A percentile compares a stretch with the other conserved stretches of the same genome.
Conservation (phyloP, 2,329 filamentous ascomycete genomes). For the Diaporthe nobilis region DNA sequence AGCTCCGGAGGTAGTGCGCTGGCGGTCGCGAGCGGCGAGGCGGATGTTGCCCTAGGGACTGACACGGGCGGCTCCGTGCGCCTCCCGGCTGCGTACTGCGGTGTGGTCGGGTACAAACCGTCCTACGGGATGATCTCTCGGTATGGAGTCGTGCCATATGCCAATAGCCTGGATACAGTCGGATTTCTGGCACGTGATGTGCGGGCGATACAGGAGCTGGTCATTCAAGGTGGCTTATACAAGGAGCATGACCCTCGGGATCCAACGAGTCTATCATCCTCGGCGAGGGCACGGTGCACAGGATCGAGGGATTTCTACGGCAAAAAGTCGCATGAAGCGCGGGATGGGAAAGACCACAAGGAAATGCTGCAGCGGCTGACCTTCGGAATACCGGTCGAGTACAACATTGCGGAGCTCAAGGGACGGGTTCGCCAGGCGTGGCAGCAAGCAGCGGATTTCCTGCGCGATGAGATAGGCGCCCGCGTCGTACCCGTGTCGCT, state of each 20-base stretch:
- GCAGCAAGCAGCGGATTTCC: slow-evolving; percentile 69
- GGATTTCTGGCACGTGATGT: slow-evolving; percentile 77
- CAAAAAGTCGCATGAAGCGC: slow-evolving; percentile 5
- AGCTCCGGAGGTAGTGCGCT: slow-evolving; percentile 96
- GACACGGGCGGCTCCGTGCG: slow-evolving; percentile 94
- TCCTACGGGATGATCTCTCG: slow-evolving; percentile 90
- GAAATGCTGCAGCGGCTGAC: slow-evolving; percentile 54
- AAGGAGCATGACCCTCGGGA: slow-evolving; percentile 76
- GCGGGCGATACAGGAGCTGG: slow-evolving; percentile 63
- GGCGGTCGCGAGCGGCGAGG: slow-evolving; percentile 76
- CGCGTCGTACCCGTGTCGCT: slow-evolving; percentile 83
- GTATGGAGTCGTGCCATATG: slow-evolving; percentile 90
- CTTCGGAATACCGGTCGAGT: slow-evolving; percentile 78
- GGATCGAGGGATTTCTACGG: slow-evolving; percentile 48
- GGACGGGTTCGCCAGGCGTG: slow-evolving; percentile 79
- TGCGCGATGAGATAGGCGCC: slow-evolving; percentile 75
- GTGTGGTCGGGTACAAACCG: slow-evolving; percentile 88
- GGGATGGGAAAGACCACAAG: slow-evolving; percentile 45
- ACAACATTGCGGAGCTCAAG: slow-evolving; percentile 88
- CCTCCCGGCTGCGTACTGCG: slow-evolving; percentile 89
- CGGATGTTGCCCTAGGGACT: slow-evolving; percentile 82
- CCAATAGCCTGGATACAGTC: slow-evolving; percentile 93
- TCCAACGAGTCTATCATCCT: slow-evolving; percentile 77
- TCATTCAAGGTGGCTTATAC: slow-evolving; percentile 65
- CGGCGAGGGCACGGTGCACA: slow-evolving; percentile 67